Percentiles rank a stretch among this genome's conserved stretches.
Conservation (phyloP, 805 yeast genomes). For the Kuraishia molischiana region DNA sequence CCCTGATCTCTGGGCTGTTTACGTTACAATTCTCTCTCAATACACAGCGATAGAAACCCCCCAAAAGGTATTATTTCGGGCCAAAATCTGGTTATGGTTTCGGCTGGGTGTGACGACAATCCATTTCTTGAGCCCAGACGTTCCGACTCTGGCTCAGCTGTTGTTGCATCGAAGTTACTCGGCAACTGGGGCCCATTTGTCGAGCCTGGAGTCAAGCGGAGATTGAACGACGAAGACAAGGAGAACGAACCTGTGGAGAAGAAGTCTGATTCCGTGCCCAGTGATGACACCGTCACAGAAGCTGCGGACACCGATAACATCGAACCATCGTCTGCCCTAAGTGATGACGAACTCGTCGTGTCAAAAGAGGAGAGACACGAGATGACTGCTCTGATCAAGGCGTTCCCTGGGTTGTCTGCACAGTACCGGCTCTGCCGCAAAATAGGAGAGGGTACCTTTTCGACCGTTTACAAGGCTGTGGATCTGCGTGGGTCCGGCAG, state of each 20-base stretch:
- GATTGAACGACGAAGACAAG: slow-evolving; percentile 15
- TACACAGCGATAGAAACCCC: no score
- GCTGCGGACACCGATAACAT: slow-evolving; percentile 4
- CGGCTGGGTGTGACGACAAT: neutral
- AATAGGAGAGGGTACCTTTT: slow-evolving; percentile 81
- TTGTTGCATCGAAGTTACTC: neutral
- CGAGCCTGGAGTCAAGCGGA: no score
- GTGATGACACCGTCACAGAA: slow-evolving; percentile 9
- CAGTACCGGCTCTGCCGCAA: slow-evolving; percentile 31
- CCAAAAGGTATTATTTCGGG: no score
- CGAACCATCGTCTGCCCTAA: neutral
- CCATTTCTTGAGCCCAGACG: neutral
- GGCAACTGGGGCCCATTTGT: neutral
- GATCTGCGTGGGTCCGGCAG: slow-evolving; percentile 18
- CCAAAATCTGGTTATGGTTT: no score
- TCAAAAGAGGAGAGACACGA: slow-evolving; percentile 24
- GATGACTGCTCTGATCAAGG: slow-evolving; percentile 13
- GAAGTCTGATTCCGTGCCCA: slow-evolving; percentile 10
- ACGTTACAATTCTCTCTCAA: no score
- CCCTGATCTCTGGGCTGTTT: no score
- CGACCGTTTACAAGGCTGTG: slow-evolving; percentile 58
- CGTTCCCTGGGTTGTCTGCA: slow-evolving; percentile 20
- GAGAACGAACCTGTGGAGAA: slow-evolving; percentile 10
- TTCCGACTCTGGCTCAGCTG: neutral
- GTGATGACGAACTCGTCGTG: slow-evolving; percentile 8